Evolutionary conservation across 805 yeast genomes (phyloP).

Genomic region (Pichia phayaonensis): DNA sequence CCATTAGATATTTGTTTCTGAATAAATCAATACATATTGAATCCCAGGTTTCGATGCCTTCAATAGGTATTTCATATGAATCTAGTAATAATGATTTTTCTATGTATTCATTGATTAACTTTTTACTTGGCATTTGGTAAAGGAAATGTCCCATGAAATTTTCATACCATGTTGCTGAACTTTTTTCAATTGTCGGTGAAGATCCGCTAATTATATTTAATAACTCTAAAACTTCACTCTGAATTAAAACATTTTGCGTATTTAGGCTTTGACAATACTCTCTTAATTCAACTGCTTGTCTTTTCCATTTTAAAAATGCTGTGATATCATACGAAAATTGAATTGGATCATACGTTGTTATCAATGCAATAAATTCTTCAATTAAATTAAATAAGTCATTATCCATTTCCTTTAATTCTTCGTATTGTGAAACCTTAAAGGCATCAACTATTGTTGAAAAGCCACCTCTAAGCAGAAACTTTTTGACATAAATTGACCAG

Average conservation of each 20-base stretch:
- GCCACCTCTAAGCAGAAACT: constrained; percentile 53
- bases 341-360: constrained; percentile 33
- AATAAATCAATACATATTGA: constrained; percentile 47
- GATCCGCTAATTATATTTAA: constrained; percentile 40
- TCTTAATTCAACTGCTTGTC: constrained; percentile 40
- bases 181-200: constrained; percentile 39
- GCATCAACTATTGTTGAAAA: constrained; percentile 47
- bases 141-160: constrained; percentile 34
- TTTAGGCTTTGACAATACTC: constrained; percentile 28
- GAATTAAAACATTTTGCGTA: constrained; percentile 23
- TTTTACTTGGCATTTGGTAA: constrained; percentile 50
- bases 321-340: constrained; percentile 30
- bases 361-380: constrained; percentile 33
- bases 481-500: constrained; percentile 55
- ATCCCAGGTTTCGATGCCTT: constrained; percentile 42
- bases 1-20: constrained; percentile 47
- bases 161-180: constrained; percentile 63
- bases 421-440: constrained; percentile 36
- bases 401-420: constrained; percentile 28
- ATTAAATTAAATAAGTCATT: constrained; percentile 30
- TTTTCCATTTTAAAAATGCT: constrained; percentile 44
- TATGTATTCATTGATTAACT: constrained; percentile 35
- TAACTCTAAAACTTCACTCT: constrained; percentile 34
- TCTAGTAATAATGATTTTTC: constrained; percentile 24
- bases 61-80: constrained; percentile 26